These are phyloP conservation scores for Leccinum pellstonianum DNA, from an alignment of 768 basidiomycete species.

Conservation along the genomic window DNA sequence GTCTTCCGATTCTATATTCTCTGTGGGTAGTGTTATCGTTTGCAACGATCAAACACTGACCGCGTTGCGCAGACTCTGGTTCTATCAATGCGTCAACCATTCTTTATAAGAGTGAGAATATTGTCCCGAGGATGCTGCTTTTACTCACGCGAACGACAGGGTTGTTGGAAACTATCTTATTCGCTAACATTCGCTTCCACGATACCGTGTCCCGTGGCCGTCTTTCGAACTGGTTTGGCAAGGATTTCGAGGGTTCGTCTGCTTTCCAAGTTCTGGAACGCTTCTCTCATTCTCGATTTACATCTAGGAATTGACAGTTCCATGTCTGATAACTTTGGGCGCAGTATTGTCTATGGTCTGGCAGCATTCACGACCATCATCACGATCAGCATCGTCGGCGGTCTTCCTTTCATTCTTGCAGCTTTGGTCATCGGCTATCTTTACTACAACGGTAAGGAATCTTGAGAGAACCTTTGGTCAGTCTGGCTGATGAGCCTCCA, in stretches of 20 bases:
- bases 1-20: conserved; percentile 71
- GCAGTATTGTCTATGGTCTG: conserved; percentile 70
- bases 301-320: conserved; percentile 72
- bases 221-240: conserved; percentile 80
- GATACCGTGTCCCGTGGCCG: conserved; percentile 89
- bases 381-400: conserved; percentile 78
- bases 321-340: conserved; percentile 82
- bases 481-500: conserved; percentile 15
- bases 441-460: conserved; percentile 66
- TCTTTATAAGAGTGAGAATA: conserved; percentile 63
- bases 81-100: conserved; percentile 80
- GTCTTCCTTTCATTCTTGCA: conserved; percentile 67
- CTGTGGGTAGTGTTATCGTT: conserved; percentile 44
- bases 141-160: conserved; percentile 29
- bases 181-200: conserved; percentile 89
- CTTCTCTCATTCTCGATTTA: conserved; percentile 13
- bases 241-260: conserved; percentile 74
- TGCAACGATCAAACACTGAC: conserved; percentile 4
- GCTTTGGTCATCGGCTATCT: conserved; percentile 53
- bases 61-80: conserved; percentile 51
- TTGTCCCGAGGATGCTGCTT: background rate
- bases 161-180: conserved; percentile 76
- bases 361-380: conserved; percentile 68
- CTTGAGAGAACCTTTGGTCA: background rate
- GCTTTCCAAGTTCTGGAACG: no score